These are phyloP conservation scores for Fomitopsis schrenkii DNA, from an alignment of 1,284 basidiomycete genomes.

Conservation along the genomic window DNA sequence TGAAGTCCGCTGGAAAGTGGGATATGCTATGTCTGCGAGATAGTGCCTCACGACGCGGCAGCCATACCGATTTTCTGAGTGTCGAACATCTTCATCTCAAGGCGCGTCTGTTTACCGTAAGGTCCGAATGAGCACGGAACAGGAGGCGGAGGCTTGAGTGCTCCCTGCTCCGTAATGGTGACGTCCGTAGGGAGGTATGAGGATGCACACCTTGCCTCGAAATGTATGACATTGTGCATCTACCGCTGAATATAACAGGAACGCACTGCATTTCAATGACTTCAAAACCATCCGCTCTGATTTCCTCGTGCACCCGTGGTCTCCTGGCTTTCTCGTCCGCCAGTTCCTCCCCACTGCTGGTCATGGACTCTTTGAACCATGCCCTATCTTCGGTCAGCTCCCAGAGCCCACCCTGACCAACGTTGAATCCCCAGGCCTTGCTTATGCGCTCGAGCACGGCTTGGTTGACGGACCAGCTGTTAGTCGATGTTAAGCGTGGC, in stretches of 20 bases:
- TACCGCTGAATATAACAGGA: not conserved
- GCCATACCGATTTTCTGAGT: conserved; percentile 52
- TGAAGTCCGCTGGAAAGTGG: conserved; percentile 28
- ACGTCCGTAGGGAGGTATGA: conserved; percentile 54
- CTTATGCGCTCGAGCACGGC: conserved; percentile 45
- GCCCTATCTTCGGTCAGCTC: conserved; percentile 68
- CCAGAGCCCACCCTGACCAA: conserved; percentile 71
- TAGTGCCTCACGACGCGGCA: not conserved
- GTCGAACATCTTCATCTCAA: conserved; percentile 53
- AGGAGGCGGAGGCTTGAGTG: conserved; percentile 44
- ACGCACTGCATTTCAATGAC: conserved; percentile 48
- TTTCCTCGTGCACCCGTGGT: conserved; percentile 50
- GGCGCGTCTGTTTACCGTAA: conserved; percentile 43
- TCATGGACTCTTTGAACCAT: conserved; percentile 66
- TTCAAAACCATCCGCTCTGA: conserved; percentile 42
- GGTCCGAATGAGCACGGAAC: conserved; percentile 63
- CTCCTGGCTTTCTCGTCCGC: conserved; percentile 41
- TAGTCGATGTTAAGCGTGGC: conserved; percentile 28
- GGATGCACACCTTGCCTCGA: conserved; percentile 43
- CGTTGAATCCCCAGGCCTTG: conserved; percentile 66
- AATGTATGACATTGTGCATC: not conserved
- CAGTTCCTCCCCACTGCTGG: conserved; percentile 27
- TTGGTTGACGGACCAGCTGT: conserved; percentile 41
- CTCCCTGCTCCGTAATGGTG: conserved; percentile 42
- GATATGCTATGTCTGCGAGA: not conserved